Base-by-base conservation (phyloP, 371 early-diverging fungal genomes). In the Smittium mucronatum region DNA sequence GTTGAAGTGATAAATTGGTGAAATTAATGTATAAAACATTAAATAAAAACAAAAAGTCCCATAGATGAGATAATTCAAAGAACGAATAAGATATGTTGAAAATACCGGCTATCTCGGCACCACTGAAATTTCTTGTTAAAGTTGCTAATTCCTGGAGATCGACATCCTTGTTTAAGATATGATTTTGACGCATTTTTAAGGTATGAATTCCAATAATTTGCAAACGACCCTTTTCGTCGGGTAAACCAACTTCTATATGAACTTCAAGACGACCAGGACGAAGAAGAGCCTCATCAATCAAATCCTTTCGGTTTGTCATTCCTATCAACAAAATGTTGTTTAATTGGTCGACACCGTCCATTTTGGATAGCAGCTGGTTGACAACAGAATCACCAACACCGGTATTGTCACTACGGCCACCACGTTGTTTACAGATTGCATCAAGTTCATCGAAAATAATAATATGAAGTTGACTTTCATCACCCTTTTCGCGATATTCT, bases 371-470 rank as follows among this genome's bases (percentile, higher is more conserved):
- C 64, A 99, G 82, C 83, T 99, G 99, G 79, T 99, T 99, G 34
- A 99, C 99, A 1, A 99, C 92, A 1, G 98, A 95, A 79, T 99
- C 99, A 28, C 98, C 98, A 26, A 97, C 95, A 58, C 99, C 98
- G 0, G 98, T 95, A 61, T 90, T 90, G 73, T 93, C 93, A 75
- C 91, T 90, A 69, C 87, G 91, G 59, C 88, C 86, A 57, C 99
- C 98, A 84, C 99, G 93, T 74, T 95, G 97, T 75, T 96, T 97
- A 84, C 99, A 99, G 69, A 99, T 98, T 26, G 99, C 99, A 82
- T 99, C 99, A 78, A 99, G 86, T 83, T 99, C 99, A 80, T 99
- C 99, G 81, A 99, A 98, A 67, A 99, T 99, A 74, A 99, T 98
- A 70, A 99, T 98, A 75, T 99, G 99, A 63, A 99, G 83, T 31